A percentile compares a stretch with the other conserved stretches of the same genome.
phyloP scores from a whole-genome alignment of 495 filamentous ascomycete species.

The Patellaria atrata region DNA sequence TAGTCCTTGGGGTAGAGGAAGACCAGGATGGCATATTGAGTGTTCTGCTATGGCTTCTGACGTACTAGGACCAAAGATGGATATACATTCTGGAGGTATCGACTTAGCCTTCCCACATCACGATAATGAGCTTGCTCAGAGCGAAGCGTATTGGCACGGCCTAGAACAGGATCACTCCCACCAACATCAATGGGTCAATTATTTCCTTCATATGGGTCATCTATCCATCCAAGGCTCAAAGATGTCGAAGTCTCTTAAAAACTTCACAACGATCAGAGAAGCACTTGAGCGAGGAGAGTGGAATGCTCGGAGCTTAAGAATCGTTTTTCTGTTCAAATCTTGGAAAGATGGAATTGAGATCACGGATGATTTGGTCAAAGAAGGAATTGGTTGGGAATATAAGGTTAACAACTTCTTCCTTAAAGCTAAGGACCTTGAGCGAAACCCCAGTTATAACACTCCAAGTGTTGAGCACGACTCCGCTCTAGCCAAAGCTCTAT shows the following conservation, averaged over 20 bases:
- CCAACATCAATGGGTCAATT: constrained; percentile 74
- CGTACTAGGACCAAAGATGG: constrained; percentile 64
- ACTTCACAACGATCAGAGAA: constrained; percentile 89
- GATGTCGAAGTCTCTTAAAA: constrained; percentile 93
- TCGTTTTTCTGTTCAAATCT: constrained; percentile 73
- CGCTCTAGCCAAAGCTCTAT: constrained; percentile 33
- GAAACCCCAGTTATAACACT: constrained; percentile 7
- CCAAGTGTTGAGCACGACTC: constrained; percentile 9
- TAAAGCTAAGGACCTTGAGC: constrained; percentile 50
- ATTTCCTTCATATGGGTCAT: constrained; percentile 95
- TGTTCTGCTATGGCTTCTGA: constrained; percentile 94
- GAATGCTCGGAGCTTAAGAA: constrained; percentile 65
- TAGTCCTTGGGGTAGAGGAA: constrained; percentile 70
- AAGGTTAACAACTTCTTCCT: constrained; percentile 85
- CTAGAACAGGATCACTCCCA: constrained; percentile 21
- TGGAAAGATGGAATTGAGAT: constrained; percentile 93
- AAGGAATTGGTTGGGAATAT: constrained; percentile 64
- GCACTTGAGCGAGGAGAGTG: constrained; percentile 61
- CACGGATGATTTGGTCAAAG: constrained; percentile 60
- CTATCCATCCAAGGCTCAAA: constrained; percentile 79
- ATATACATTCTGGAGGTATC: constrained; percentile 88
- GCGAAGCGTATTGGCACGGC: constrained; percentile 64
- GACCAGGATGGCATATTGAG: constrained; percentile 94
- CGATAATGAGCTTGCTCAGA: constrained; percentile 64
- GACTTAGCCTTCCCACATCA: constrained; percentile 94